Evolutionary conservation across 108 stramenopile species (phyloP), one percentile per base, ranked within the genome.

Genomic region (Cylindrotheca fusiformis): DNA sequence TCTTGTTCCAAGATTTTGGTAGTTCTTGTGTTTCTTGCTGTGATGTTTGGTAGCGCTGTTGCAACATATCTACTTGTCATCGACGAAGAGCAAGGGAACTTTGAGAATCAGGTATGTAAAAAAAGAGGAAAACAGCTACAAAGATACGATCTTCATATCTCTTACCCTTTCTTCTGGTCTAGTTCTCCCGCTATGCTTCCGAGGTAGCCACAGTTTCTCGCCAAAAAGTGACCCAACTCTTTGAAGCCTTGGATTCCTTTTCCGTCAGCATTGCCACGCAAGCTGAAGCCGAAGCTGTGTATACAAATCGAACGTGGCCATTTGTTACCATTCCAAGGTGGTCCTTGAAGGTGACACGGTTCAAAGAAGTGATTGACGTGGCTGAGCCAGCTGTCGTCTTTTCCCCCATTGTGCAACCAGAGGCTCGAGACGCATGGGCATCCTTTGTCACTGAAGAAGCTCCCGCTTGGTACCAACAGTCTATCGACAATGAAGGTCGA

Each of bases 271-370:
- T 41, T 41, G 6, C 36, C 36, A 10, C 36, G 6, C 10, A 41
- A 41, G 36, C 36, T 41, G 36, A 14, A 10, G 36, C 36, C 14
- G n/a, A n/a, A n/a, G n/a, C n/a, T n/a, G n/a, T n/a, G n/a, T n/a
- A n/a, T n/a, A 49, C 26, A 10, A 50, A 30, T 28, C 14, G 48
- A 0, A 28, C 63, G 2, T 63, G 63, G 63, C 63, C 63, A 31
- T 63, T 32, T 1, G 51, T 63, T 1, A 52, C 51, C 2, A 17
- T 63, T 33, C 63, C 63, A 14, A 30, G 22, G 18, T 63, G 36
- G 30, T 25, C 27, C 3, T 20, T 48, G 31, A 4, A 32, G 4
- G 27, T 22, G 17, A 24, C 6, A 18, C 52, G 17, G n/a, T 14
- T 52, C 4, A 27, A 18, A 6, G 27, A 36, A 3, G 8, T 20